Evolutionary conservation across 2,329 filamentous ascomycete species (phyloP).

Genomic region (Pyrenochaeta sp.): DNA sequence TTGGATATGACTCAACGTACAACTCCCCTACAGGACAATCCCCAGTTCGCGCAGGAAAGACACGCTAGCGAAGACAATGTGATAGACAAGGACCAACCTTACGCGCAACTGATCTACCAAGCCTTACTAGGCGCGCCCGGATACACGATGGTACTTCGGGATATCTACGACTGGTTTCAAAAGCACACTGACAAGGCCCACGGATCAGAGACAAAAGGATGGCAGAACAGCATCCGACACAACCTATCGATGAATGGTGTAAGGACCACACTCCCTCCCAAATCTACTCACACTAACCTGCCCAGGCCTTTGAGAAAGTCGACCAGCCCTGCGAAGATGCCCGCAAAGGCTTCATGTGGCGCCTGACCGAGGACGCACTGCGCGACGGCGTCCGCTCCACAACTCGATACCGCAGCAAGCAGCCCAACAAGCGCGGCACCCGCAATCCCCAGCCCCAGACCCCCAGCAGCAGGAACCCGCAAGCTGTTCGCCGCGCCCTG

Average conservation of each 20-base stretch:
- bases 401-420: conserved; percentile 64
- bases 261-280: conserved; percentile 45
- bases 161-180: conserved; percentile 91
- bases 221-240: conserved; percentile 95
- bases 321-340: conserved; percentile 57
- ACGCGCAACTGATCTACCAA: conserved; percentile 80
- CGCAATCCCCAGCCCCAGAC: conserved; percentile 46
- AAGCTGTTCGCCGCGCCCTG: conserved; percentile 47
- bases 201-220: conserved; percentile 67
- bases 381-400: conserved; percentile 81
- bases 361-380: conserved; percentile 73
- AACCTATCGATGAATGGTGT: conserved; percentile 96
- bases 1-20: conserved; percentile 30
- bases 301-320: conserved; percentile 64
- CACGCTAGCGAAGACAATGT: conserved; percentile 20
- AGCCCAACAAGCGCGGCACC: conserved; percentile 52
- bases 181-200: conserved; percentile 79
- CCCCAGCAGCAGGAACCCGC: conserved; percentile 55
- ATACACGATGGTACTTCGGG: conserved; percentile 78
- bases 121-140: conserved; percentile 73
- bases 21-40: conserved; percentile 26
- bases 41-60: conserved; percentile 12
- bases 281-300: conserved; percentile 5
- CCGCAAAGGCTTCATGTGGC: conserved; percentile 79
- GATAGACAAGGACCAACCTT: conserved; percentile 66